phyloP scores from a whole-genome alignment of 495 filamentous ascomycete species.

The Podospora didyma region DNA sequence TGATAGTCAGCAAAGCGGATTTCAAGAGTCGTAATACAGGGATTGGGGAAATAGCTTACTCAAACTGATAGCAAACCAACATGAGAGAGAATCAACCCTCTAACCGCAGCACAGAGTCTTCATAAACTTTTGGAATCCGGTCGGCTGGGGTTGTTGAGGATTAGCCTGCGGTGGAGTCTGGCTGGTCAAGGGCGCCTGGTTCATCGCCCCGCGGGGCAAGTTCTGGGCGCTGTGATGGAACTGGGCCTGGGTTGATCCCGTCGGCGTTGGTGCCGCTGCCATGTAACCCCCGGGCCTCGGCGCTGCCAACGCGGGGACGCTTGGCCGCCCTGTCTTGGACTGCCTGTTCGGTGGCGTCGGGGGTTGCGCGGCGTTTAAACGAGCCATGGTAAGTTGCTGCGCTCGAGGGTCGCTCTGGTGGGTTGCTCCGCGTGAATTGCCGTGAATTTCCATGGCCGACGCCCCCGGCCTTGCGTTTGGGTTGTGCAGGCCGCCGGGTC shows the following conservation, averaged over 20 bases:
- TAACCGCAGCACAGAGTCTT: conserved; percentile 80
- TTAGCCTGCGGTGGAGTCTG: conserved; percentile 39
- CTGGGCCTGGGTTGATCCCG: conserved; percentile 81
- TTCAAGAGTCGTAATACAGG: no score
- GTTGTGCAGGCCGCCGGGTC: conserved; percentile 57
- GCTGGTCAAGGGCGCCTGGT: conserved; percentile 48
- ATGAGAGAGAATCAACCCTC: conserved; percentile 17
- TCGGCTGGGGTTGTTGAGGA: conserved; percentile 43
- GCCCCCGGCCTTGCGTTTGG: conserved; percentile 69
- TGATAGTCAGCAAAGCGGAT: neutral
- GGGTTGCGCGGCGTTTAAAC: conserved; percentile 96
- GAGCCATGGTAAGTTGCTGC: conserved; percentile 67
- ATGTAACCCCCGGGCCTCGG: conserved; percentile 76
- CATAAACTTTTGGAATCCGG: conserved; percentile 70
- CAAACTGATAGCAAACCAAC: neutral
- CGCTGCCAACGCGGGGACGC: conserved; percentile 65
- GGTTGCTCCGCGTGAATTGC: conserved; percentile 53
- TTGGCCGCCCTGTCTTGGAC: conserved; percentile 82
- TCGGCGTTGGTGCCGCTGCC: conserved; percentile 56
- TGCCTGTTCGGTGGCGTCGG: conserved; percentile 82
- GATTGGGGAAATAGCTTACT: neutral
- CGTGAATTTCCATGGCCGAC: conserved; percentile 73
- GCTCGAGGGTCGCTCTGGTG: conserved; percentile 51
- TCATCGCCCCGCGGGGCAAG: conserved; percentile 63
- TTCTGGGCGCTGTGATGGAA: conserved; percentile 88